Percentiles rank a stretch among this genome's conserved stretches.
Conservation (phyloP, 371 early-diverging fungal genomes). For the Mortierella sp. region DNA sequence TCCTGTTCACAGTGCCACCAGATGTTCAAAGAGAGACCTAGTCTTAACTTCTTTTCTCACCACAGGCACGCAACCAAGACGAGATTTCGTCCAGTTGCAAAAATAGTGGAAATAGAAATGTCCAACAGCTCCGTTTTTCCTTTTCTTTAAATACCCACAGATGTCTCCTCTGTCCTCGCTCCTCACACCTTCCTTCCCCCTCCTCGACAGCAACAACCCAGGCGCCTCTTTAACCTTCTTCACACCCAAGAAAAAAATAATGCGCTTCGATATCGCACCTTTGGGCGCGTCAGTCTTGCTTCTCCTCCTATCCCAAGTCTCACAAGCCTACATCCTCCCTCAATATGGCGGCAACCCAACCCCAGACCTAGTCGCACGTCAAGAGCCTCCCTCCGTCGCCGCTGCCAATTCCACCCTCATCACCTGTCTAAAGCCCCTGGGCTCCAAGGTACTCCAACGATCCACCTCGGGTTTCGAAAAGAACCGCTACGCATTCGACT, state of each 20-base stretch:
- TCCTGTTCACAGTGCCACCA: no score
- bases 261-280: neutral
- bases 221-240: neutral
- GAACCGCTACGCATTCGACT: slow-evolving; percentile 42
- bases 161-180: neutral
- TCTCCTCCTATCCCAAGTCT: neutral
- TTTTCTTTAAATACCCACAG: no score
- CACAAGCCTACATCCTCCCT: neutral
- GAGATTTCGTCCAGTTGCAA: no score
- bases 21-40: no score
- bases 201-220: neutral
- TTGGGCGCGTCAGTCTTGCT: neutral
- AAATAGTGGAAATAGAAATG: no score
- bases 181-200: neutral
- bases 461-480: slow-evolving; percentile 9
- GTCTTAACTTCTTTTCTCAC: no score
- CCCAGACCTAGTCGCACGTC: neutral
- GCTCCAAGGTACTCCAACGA: slow-evolving; percentile 32
- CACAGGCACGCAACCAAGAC: no score
- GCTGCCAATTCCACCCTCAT: slow-evolving; percentile 14
- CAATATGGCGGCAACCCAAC: neutral
- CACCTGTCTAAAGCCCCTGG: slow-evolving; percentile 23
- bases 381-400: neutral
- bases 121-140: no score
- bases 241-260: neutral